Base-by-base conservation (phyloP, 371 early-diverging fungal genomes). In the Mortierella polycephala region DNA sequence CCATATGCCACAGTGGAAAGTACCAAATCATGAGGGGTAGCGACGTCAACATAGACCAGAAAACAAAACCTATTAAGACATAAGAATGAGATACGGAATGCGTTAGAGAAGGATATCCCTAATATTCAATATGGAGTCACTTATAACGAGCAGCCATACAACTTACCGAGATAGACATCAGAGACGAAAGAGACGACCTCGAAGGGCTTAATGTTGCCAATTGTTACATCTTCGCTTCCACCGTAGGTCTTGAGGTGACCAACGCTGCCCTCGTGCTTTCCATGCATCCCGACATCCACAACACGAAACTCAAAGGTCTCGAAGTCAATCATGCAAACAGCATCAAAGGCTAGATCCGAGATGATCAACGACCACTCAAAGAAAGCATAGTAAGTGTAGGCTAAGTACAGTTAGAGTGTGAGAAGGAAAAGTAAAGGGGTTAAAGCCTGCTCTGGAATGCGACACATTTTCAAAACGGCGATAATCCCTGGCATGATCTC, bases 1-100 rank as follows among this genome's bases (percentile, higher is more conserved):
- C 94, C 94, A 94, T 93, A 81, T 92, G 87, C 92, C 93, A 94
- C 56, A 94, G 81, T 18, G 94, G 94, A 71, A 94, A 94, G 72
- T 92, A 93, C 94, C 94, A 94, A 57, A 93, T 90, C 58, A 90
- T 84, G 23, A 92, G 71, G 0, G 92, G 88, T 51, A 93, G 81
- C 21, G 93, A 88, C 0, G 93, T 93, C 62, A 93, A 83, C 82
- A 90, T 87, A 21, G 93, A 91, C 94, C 94, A 94, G 66, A 92
- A 92, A 20, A 92, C 85, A 75, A 91, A 93, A 39, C 90, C 89
- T 86, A 81, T 46, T 20, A 20, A 44, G n/a, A n/a, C n/a, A n/a
- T n/a, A n/a, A n/a, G n/a, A n/a, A n/a, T n/a, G 58, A 47, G 13
- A 61, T 40, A 20, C 61, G 39, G 30, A 16, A 63, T 10, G 10